Evolutionary conservation across 176 grass and related monocot genomes (phyloP).

Genomic region (Panicum miliaceum): DNA sequence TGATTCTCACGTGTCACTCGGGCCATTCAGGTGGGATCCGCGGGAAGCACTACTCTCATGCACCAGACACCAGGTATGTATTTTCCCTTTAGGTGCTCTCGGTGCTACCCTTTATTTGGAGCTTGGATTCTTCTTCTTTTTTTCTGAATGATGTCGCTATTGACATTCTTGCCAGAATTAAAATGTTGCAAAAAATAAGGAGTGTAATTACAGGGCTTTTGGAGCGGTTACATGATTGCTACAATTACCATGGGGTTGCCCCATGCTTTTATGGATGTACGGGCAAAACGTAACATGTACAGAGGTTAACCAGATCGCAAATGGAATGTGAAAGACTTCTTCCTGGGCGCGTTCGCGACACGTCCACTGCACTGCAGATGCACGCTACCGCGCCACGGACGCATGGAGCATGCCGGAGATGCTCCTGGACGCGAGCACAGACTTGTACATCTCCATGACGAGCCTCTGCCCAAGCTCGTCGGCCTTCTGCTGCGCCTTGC

Average conservation of each 20-base stretch:
- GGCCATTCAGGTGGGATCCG: too few species aligned
- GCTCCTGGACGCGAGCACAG: conserved; percentile 60
- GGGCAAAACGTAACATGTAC: background rate
- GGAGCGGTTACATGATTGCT: background rate
- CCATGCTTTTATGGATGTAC: background rate
- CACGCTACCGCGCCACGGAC: conserved; percentile 36
- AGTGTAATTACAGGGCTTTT: background rate
- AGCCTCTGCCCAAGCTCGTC: conserved; percentile 63
- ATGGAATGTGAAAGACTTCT: background rate
- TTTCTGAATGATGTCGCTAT: background rate
- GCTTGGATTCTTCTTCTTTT: too few species aligned
- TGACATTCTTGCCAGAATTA: background rate
- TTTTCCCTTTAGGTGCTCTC: too few species aligned
- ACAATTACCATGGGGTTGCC: background rate
- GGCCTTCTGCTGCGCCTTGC: conserved; percentile 41
- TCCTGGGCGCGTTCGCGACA: background rate
- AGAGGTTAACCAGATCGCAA: conserved; percentile 15
- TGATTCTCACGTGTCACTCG: too few species aligned
- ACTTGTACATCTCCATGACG: conserved; percentile 81
- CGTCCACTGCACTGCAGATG: too few species aligned
- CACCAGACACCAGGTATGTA: too few species aligned
- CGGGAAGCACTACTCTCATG: too few species aligned
- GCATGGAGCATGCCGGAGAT: conserved; percentile 45
- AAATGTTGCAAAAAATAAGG: background rate
- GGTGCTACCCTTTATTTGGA: too few species aligned